Evolutionary conservation across 1,139 yeast species (phyloP), one percentile per base, ranked within the genome.

Genomic region (Suhomyces bokatorum): DNA sequence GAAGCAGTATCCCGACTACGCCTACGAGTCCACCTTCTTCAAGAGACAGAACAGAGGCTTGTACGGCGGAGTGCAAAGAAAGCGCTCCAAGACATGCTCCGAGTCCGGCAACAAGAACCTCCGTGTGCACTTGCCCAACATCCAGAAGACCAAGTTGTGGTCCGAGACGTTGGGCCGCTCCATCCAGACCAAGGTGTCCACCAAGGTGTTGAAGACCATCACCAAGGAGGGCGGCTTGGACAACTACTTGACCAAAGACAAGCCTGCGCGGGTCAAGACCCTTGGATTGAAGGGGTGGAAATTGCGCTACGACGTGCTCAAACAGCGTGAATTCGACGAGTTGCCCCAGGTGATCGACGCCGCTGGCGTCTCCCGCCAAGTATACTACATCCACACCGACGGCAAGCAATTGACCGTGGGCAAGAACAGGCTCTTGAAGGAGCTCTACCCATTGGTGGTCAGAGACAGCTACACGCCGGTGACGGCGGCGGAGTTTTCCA

Each of bases 221-320:
- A 84, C 87, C 46, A 87, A 83, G 57, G 98, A 91, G 66, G 98
- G 98, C 51, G 99, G 99, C 12, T 74, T 93, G 50, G 99, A 93
- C 62, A 82, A 83, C 55, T 93, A 93, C 62, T 67, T 93, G 50
- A 78, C 83, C 45, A 93, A 93, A 68, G 95, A 89, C 50, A 88
- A 86, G 55, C 76, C 95, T 10, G 95, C 96, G 3, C 78, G 99
- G 67, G 75, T 88, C 52, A 93, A 93, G 71, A 96, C 95, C 60
- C 72, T 93, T 59, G 99, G 99, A 1, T 85, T 91, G 46, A 75
- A 79, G 47, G 99, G 97, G 27, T 93, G 98, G 98, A 80, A 78
- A 58, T 74, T 93, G 57, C 84, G 93, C 60, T 90, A 85, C 66
- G 78, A 81, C 46, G 82, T 93, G 22, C 66, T 91, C 58, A 62